A percentile compares a stretch with the other conserved stretches of the same genome.
Conservation (phyloP, 2,329 filamentous ascomycete genomes). For the Geosmithia flava region DNA sequence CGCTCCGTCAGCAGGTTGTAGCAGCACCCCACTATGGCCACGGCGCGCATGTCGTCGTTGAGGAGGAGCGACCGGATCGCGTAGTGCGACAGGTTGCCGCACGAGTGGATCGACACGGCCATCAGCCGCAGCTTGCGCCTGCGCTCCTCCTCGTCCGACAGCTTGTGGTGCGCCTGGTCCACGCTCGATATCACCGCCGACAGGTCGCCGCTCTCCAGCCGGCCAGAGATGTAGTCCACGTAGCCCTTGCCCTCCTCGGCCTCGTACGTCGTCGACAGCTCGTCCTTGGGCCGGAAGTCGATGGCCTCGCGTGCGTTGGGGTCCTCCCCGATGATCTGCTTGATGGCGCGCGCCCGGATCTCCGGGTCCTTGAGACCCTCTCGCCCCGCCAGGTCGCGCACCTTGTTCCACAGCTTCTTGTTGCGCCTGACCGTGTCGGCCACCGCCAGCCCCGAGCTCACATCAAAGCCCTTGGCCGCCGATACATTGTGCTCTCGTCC, state of each 20-base stretch:
- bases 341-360: constrained; percentile 17
- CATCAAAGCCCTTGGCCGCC: constrained; percentile 73
- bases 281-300: constrained; percentile 33
- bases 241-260: constrained; percentile 51
- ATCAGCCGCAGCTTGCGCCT: constrained; percentile 46
- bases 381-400: constrained; percentile 24
- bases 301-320: background rate
- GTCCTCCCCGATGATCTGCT: constrained; percentile 17
- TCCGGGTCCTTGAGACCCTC: constrained; percentile 26
- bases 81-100: constrained; percentile 93
- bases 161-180: constrained; percentile 13
- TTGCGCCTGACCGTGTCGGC: constrained; percentile 66
- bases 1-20: constrained; percentile 94
- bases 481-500: constrained; percentile 75
- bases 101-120: constrained; percentile 93
- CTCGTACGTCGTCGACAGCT: constrained; percentile 37
- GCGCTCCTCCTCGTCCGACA: constrained; percentile 5
- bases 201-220: constrained; percentile 62
- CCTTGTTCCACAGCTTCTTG: constrained; percentile 62
- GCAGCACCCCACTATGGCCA: constrained; percentile 94
- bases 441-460: constrained; percentile 64
- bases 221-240: constrained; percentile 67
- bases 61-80: constrained; percentile 76
- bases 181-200: constrained; percentile 53
- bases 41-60: constrained; percentile 75